phyloP scores from a whole-genome alignment of 441 rosid genomes.

The Bruguiera hainesii region DNA sequence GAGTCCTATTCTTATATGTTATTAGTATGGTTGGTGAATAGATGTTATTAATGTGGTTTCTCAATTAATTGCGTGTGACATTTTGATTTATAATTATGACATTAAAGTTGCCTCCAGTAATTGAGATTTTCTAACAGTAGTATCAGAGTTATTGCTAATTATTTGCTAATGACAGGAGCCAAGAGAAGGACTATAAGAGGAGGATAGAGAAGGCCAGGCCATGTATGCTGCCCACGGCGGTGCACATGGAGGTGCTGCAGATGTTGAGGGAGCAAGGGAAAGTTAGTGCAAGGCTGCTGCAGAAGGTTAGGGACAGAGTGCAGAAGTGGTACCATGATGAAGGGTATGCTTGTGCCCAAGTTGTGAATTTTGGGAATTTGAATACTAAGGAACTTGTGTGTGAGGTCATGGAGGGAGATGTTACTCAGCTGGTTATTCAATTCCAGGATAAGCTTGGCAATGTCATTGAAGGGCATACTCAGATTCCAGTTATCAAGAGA shows the following conservation, averaged over 20 bases:
- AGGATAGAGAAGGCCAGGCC: constrained; percentile 82
- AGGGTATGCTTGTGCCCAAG: constrained; percentile 96
- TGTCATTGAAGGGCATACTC: constrained; percentile 90
- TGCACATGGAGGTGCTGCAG: constrained; percentile 58
- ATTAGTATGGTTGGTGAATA: no score
- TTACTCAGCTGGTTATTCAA: constrained; percentile 77
- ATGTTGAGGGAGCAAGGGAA: constrained; percentile 73
- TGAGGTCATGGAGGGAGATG: constrained; percentile 96
- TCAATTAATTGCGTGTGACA: no score
- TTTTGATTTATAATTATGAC: no score
- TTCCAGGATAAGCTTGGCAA: constrained; percentile 94
- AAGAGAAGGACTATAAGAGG: constrained; percentile 83
- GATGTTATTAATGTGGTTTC: no score
- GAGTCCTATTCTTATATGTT: no score
- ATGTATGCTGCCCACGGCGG: constrained; percentile 53
- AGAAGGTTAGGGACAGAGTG: constrained; percentile 87
- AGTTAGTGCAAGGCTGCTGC: constrained; percentile 85
- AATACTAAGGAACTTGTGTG: constrained; percentile 81
- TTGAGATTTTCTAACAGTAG: no score
- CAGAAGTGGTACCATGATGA: constrained; percentile 95
- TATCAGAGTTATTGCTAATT: no score
- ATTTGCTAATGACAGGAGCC: constrained; percentile 30
- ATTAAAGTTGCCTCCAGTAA: no score
- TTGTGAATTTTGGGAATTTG: constrained; percentile 92
- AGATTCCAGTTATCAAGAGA: constrained; percentile 68